Conservation (phyloP, 2,329 filamentous ascomycete species). For the Clarireedia paspali region DNA sequence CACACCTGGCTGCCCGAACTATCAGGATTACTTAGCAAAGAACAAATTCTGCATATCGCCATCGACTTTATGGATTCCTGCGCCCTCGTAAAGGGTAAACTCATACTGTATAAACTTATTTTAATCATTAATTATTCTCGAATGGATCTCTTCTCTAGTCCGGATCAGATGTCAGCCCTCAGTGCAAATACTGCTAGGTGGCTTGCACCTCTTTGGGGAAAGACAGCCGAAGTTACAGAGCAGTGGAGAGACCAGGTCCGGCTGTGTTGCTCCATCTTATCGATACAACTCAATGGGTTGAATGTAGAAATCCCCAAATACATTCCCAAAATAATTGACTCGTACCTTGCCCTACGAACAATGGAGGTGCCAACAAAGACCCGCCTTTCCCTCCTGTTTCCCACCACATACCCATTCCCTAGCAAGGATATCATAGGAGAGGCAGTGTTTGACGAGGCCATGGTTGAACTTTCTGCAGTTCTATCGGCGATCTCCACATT, state of each 20-base stretch:
- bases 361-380: conserved; percentile 46
- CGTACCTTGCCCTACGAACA: conserved; percentile 69
- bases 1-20: conserved; percentile 97
- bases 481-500: conserved; percentile 75
- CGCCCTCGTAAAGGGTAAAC: conserved; percentile 76
- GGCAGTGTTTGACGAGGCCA: conserved; percentile 68
- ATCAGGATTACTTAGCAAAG: conserved; percentile 62
- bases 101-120: conserved; percentile 85
- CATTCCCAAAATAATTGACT: conserved; percentile 83
- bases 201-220: conserved; percentile 92
- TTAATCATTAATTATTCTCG: conserved; percentile 88
- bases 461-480: conserved; percentile 83
- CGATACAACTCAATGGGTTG: conserved; percentile 73
- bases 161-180: conserved; percentile 66
- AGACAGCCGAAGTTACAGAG: conserved; percentile 61
- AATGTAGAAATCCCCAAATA: conserved; percentile 80
- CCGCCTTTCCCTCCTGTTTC: conserved; percentile 81
- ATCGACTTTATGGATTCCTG: conserved; percentile 94
- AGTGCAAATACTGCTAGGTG: conserved; percentile 79
- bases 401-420: conserved; percentile 83
- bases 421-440: conserved; percentile 55
- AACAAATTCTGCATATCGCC: conserved; percentile 85
- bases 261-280: conserved; percentile 85
- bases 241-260: conserved; percentile 92
- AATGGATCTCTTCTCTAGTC: conserved; percentile 71